Percentiles rank a stretch among this genome's conserved stretches.
These are phyloP conservation scores for Alternaria gaisen DNA, from an alignment of 2,329 filamentous ascomycete species.

Conservation along the genomic window DNA sequence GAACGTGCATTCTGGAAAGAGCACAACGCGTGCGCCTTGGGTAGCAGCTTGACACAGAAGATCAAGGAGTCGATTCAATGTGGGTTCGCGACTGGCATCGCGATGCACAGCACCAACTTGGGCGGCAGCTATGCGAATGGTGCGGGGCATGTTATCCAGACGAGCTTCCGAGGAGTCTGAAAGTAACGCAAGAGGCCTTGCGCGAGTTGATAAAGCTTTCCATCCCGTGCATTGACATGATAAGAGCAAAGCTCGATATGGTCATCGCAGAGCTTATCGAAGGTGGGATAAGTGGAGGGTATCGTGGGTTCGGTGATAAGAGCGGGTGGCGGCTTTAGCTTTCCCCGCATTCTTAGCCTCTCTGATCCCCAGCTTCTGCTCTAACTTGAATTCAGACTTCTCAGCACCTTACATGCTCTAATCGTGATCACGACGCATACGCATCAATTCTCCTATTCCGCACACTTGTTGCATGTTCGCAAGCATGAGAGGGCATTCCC, in stretches of 20 bases:
- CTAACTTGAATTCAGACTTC: background rate
- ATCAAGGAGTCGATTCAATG: conserved; percentile 57
- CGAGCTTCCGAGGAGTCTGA: background rate
- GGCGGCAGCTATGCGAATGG: conserved; percentile 59
- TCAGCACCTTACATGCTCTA: background rate
- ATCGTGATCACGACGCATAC: background rate
- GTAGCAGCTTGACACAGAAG: conserved; percentile 58
- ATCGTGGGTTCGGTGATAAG: background rate
- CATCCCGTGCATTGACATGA: background rate
- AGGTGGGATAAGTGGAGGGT: background rate
- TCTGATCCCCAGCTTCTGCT: background rate
- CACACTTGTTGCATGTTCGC: background rate
- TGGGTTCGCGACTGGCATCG: conserved; percentile 50
- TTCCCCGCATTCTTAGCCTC: background rate
- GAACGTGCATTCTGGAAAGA: conserved; percentile 63
- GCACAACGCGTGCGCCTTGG: conserved; percentile 57
- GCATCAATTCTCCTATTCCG: background rate
- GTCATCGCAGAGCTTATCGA: background rate
- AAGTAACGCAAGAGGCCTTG: background rate
- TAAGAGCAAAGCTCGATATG: background rate
- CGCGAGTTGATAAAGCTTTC: background rate
- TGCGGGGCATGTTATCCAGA: conserved; percentile 45
- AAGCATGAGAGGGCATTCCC: background rate
- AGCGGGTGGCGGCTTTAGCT: too few species aligned
- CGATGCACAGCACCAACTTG: conserved; percentile 61